Conservation (phyloP, 768 basidiomycete species). For the Cubamyces sp. region DNA sequence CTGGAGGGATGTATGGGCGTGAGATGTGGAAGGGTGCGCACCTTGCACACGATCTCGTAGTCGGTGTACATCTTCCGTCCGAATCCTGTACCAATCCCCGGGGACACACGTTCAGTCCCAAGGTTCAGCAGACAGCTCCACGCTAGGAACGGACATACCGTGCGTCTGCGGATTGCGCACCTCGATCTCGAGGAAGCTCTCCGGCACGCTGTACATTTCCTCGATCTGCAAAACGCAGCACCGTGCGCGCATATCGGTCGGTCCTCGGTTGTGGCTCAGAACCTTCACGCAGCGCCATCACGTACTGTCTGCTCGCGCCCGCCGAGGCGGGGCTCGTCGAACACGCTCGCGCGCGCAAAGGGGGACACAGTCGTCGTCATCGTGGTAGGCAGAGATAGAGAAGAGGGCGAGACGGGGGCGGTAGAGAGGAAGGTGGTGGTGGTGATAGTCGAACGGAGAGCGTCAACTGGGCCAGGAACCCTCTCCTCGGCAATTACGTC, state of each 20-base stretch:
- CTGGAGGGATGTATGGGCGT: too few species aligned
- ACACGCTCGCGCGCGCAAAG: constrained; percentile 45
- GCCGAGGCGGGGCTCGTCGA: constrained; percentile 42
- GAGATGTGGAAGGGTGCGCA: constrained; percentile 37
- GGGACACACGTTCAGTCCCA: not conserved
- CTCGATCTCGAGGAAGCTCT: constrained; percentile 97
- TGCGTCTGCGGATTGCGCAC: constrained; percentile 97
- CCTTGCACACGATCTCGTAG: constrained; percentile 98
- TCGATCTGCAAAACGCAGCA: constrained; percentile 65
- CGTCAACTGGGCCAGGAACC: not conserved
- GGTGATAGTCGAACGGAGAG: not conserved
- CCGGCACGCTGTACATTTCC: constrained; percentile 98
- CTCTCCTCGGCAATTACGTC: not conserved
- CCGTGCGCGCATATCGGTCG: constrained; percentile 31
- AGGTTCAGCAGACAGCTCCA: not conserved
- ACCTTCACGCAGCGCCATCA: not conserved
- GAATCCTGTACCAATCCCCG: constrained; percentile 59
- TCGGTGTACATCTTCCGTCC: constrained; percentile 99
- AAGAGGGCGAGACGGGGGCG: not conserved
- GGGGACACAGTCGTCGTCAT: constrained; percentile 46
- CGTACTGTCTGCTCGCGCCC: constrained; percentile 46
- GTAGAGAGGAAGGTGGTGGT: constrained; percentile 3
- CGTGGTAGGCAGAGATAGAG: not conserved
- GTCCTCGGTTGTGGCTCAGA: not conserved
- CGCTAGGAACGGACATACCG: constrained; percentile 51